phyloP scores from a whole-genome alignment of 805 yeast genomes.

The Ascoidea rubescens region DNA sequence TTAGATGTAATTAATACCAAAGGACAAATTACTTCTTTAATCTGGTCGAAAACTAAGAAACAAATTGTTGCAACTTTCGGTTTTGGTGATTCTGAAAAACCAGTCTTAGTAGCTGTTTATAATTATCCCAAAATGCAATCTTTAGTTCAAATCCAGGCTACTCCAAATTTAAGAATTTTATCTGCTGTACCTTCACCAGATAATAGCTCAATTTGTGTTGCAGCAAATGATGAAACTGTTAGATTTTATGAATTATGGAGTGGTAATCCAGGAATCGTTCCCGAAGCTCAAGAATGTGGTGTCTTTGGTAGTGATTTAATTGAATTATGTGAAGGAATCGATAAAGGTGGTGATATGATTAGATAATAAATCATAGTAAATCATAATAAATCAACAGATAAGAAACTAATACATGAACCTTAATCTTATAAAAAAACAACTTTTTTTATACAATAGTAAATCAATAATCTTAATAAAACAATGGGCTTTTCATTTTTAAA shows the following conservation, averaged over 20 bases:
- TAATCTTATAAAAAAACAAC: too few relatives aligned
- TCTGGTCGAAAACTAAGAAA: conserved; percentile 54
- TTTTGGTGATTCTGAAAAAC: conserved; percentile 41
- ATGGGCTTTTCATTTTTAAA: too few relatives aligned
- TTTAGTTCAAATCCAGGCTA: conserved; percentile 33
- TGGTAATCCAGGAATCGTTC: conserved; percentile 19
- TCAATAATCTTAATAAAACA: too few relatives aligned
- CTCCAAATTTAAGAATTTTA: conserved; percentile 41
- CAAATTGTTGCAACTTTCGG: conserved; percentile 78
- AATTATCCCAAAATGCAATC: conserved; percentile 51
- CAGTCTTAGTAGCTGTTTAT: conserved; percentile 43
- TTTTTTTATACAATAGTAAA: too few relatives aligned
- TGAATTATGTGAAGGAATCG: conserved; percentile 44
- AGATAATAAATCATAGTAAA: conserved; percentile 10
- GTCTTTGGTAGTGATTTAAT: conserved; percentile 42
- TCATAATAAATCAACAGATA: too few relatives aligned
- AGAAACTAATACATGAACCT: too few relatives aligned
- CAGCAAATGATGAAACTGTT: conserved; percentile 67
- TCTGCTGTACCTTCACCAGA: conserved; percentile 60
- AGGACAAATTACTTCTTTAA: conserved; percentile 67
- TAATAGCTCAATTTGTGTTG: conserved; percentile 47
- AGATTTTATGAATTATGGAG: conserved; percentile 68
- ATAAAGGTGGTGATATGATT: conserved; percentile 15
- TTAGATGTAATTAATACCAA: conserved; percentile 40
- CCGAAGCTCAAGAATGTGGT: conserved; percentile 28